Evolutionary conservation across 768 basidiomycete species (phyloP), one percentile per base, ranked within the genome.

Genomic region (Fomitopsis pulvina): DNA sequence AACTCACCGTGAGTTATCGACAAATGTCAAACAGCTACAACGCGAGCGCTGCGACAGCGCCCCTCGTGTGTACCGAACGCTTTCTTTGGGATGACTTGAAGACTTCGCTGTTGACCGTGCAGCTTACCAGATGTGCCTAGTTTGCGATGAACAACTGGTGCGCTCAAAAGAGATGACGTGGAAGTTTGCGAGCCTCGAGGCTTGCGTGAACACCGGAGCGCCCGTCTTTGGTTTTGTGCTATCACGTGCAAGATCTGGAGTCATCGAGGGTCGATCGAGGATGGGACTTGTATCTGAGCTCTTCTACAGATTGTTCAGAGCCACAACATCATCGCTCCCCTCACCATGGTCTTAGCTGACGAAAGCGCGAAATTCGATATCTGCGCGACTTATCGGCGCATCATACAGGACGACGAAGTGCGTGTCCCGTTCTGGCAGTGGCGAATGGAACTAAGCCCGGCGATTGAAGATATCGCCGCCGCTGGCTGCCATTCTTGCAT

Each of bases 401-500:
- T 83, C 50, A 73, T 91, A 46, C 64, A 72, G 41, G 67, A 92
- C 68, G 76, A 83, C 32, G 65, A 88, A 67, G 91, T 89, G 59
- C 56, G 77, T 68, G 41, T 45, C 18, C 34, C 4, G 14, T 18
- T 16, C 14, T 18, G 4, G 34, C 14, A 5, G 14, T 16, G 6
- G 18, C 6, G 14, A 16, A 6, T 37, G 34, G 14, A 37, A 37
- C 34, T 37, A 12, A 37, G 14, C 14, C 34, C 18, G 18, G 18
- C 34, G 5, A 37, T 21, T 18, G 10, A 48, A 91, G 87, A 78
- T 89, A 48, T 83, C 88, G 0, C 77, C 81, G 3, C 93, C 93
- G 8, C 72, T 95, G 20, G 94, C 92, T 18, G 94, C 94, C 14
- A 91, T 97, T 50, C 73, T 89, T 20, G 79, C 92, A 11, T 73